phyloP scores from a whole-genome alignment of 2,329 filamentous ascomycete species.

The Cladosporium sp. region DNA sequence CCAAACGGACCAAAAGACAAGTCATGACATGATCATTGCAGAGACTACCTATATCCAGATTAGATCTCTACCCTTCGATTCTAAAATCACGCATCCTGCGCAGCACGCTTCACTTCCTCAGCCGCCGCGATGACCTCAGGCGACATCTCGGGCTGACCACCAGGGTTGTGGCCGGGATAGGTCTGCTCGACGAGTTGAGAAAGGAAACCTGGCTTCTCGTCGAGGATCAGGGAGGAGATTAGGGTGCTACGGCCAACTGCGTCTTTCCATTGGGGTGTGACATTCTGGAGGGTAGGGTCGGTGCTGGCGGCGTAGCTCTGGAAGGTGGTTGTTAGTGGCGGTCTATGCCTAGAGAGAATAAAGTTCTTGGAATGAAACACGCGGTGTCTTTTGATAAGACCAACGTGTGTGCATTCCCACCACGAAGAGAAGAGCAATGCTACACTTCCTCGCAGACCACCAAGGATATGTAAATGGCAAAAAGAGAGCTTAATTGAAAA shows the following conservation, averaged over 20 bases:
- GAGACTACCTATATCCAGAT: not conserved
- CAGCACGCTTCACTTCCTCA: not conserved
- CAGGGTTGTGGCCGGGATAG: constrained; percentile 27
- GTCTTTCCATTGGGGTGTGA: constrained; percentile 22
- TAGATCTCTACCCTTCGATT: not conserved
- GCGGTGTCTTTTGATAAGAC: too few relatives aligned
- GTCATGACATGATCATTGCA: not conserved
- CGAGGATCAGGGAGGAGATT: constrained; percentile 25
- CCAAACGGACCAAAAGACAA: not conserved
- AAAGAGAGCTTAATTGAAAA: too few relatives aligned
- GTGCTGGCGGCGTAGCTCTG: constrained; percentile 9
- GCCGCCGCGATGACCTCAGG: not conserved
- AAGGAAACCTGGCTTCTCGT: constrained; percentile 29
- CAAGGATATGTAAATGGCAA: too few relatives aligned
- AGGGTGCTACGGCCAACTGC: constrained; percentile 21
- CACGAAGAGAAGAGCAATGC: too few relatives aligned
- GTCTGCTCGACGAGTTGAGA: constrained; percentile 30
- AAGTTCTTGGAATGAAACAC: too few relatives aligned
- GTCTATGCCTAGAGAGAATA: too few relatives aligned
- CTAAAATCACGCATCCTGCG: not conserved
- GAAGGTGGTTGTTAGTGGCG: not conserved
- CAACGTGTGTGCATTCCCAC: too few relatives aligned
- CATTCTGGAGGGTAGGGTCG: not conserved
- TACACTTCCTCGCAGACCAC: too few relatives aligned
- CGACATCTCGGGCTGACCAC: not conserved